phyloP scores from a whole-genome alignment of 1,284 basidiomycete genomes.

The Microbotryomycetes sp. region DNA sequence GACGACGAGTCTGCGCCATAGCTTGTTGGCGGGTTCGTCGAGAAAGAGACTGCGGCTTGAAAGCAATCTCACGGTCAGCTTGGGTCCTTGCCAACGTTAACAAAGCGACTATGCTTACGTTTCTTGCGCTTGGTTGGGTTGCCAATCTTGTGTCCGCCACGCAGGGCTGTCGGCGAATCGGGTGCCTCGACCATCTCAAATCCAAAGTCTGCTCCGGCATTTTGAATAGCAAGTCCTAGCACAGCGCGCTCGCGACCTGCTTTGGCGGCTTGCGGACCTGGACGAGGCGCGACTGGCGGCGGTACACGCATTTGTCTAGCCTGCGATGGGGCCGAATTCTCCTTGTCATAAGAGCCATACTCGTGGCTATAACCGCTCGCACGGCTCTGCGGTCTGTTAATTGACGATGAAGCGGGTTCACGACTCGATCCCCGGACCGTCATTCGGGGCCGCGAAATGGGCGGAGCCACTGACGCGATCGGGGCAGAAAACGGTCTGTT shows the following conservation, averaged over 20 bases:
- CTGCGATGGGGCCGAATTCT: slow-evolving; percentile 22
- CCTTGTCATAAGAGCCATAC: slow-evolving; percentile 28
- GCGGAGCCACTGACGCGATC: background rate
- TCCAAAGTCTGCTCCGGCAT: slow-evolving; percentile 6
- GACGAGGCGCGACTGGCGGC: slow-evolving; percentile 14
- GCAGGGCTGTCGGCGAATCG: slow-evolving; percentile 15
- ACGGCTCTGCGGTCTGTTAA: background rate
- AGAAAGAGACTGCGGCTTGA: slow-evolving; percentile 25
- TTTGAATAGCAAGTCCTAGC: slow-evolving; percentile 7
- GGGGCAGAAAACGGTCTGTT: slow-evolving; percentile 10
- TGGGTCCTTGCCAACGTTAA: background rate
- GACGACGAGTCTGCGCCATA: slow-evolving; percentile 13
- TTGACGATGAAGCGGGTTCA: background rate
- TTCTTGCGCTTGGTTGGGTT: slow-evolving; percentile 16
- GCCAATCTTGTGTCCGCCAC: slow-evolving; percentile 3
- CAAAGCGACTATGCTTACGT: slow-evolving; percentile 18
- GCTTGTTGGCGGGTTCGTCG: slow-evolving; percentile 15
- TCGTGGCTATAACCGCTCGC: slow-evolving; percentile 2
- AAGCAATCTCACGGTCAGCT: background rate
- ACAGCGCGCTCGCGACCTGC: slow-evolving; percentile 1
- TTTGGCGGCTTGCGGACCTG: slow-evolving; percentile 1
- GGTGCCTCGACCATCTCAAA: slow-evolving; percentile 22
- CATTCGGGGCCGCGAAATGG: slow-evolving; percentile 8
- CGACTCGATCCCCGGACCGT: slow-evolving; percentile 20
- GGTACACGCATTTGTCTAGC: background rate